Evolutionary conservation across 2,329 filamentous ascomycete genomes (phyloP).

Genomic region (Colletotrichum godetiae): DNA sequence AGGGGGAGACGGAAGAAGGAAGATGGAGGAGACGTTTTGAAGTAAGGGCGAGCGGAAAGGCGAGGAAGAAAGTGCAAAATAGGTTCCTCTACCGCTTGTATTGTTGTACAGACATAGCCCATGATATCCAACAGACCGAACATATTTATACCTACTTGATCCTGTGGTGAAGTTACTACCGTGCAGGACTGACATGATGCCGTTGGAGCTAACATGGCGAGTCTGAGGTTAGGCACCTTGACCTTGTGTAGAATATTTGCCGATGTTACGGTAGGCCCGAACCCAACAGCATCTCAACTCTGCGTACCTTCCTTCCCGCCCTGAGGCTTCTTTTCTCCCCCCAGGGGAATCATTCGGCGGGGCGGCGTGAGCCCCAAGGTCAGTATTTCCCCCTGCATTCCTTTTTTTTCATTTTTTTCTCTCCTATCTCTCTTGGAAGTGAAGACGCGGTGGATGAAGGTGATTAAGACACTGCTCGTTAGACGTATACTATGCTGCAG

Average conservation of each 20-base stretch:
- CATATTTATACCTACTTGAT: conserved; percentile 2
- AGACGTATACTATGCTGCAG: neutral
- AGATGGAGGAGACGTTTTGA: conserved; percentile 15
- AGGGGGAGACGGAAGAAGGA: neutral
- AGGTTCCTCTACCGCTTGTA: conserved; percentile 21
- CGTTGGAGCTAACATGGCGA: too few species aligned
- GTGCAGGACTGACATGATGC: neutral
- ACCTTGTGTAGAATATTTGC: too few species aligned
- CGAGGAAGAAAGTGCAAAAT: conserved; percentile 2
- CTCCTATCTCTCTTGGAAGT: too few species aligned
- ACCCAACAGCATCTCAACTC: too few species aligned
- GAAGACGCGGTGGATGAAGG: neutral
- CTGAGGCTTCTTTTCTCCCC: too few species aligned
- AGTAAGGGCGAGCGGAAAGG: conserved; percentile 8
- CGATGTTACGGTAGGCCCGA: too few species aligned
- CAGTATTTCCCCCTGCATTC: too few species aligned
- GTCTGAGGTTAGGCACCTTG: too few species aligned
- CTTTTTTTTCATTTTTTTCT: too few species aligned
- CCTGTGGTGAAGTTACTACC: neutral
- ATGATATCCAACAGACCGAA: conserved; percentile 35
- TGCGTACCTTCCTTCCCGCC: too few species aligned
- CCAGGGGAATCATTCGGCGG: too few species aligned
- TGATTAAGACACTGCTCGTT: neutral
- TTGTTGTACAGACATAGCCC: conserved; percentile 27
- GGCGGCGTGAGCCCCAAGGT: too few species aligned